phyloP scores from a whole-genome alignment of 163 green algal genomes.

The Chloromonas sp. region DNA sequence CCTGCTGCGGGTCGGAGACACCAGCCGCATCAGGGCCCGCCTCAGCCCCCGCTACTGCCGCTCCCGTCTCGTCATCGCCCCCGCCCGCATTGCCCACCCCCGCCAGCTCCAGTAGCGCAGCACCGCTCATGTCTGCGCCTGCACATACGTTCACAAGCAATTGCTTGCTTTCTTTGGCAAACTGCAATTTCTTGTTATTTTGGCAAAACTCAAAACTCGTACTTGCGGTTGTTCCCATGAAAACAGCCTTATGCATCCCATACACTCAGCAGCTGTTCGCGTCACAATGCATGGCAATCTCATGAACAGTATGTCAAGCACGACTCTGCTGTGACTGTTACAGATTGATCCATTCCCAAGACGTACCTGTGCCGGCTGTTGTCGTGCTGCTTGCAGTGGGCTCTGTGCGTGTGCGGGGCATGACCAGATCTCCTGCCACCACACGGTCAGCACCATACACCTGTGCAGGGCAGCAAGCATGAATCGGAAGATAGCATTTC shows the following conservation, averaged over 20 bases:
- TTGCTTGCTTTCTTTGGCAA: not conserved
- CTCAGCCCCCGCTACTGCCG: constrained; percentile 2
- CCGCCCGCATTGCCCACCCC: not conserved
- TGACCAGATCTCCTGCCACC: constrained; percentile 71
- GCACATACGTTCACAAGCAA: not conserved
- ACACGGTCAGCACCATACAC: constrained; percentile 23
- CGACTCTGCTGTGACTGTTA: too few relatives aligned
- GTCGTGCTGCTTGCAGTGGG: not conserved
- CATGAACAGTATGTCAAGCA: too few relatives aligned
- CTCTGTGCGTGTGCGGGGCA: constrained; percentile 23
- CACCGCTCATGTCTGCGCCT: not conserved
- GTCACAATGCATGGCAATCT: too few relatives aligned
- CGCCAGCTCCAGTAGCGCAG: not conserved
- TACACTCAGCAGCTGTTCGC: too few relatives aligned
- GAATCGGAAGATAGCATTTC: too few relatives aligned
- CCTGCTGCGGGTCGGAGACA: not conserved
- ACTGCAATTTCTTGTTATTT: too few relatives aligned
- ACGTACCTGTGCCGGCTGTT: too few relatives aligned
- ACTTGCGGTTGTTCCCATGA: too few relatives aligned
- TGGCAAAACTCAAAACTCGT: too few relatives aligned
- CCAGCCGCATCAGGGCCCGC: not conserved
- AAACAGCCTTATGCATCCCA: too few relatives aligned
- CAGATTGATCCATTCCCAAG: too few relatives aligned
- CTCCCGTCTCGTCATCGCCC: constrained; percentile 11
- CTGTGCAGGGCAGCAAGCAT: not conserved